Conservation (phyloP, 2,329 filamentous ascomycete species). For the Stachybotrys elegans region DNA sequence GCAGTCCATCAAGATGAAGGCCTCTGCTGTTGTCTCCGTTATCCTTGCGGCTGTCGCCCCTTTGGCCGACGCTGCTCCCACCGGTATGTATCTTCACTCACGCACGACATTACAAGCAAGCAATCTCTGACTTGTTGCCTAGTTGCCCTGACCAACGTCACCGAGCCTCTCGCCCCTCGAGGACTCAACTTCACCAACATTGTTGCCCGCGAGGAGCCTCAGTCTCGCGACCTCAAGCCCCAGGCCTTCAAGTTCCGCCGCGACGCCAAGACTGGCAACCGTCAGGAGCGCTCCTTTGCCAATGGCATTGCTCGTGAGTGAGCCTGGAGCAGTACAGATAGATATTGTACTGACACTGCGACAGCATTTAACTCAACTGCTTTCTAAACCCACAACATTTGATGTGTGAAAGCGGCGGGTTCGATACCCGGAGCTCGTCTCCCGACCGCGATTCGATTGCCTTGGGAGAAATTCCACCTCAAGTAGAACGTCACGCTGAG, state of each 20-base stretch:
- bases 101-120: too few relatives aligned
- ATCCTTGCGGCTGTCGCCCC: slow-evolving; percentile 13
- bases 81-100: slow-evolving; percentile 1
- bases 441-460: too few relatives aligned
- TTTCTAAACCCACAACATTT: too few relatives aligned
- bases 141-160: neutral
- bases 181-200: neutral
- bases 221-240: neutral
- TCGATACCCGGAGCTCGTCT: too few relatives aligned
- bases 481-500: too few relatives aligned
- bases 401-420: too few relatives aligned
- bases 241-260: neutral
- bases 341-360: too few relatives aligned
- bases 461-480: too few relatives aligned
- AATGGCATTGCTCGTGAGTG: neutral
- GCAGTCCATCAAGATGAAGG: slow-evolving; percentile 21
- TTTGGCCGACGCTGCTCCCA: slow-evolving; percentile 11
- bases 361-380: too few relatives aligned
- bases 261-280: neutral
- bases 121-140: neutral
- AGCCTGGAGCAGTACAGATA: too few relatives aligned
- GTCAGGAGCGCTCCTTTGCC: neutral
- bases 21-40: slow-evolving; percentile 11
- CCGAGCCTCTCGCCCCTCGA: too few relatives aligned
- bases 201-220: neutral